These are phyloP conservation scores for Tulasnella sp. DNA, from an alignment of 768 basidiomycete genomes.

Conservation along the genomic window DNA sequence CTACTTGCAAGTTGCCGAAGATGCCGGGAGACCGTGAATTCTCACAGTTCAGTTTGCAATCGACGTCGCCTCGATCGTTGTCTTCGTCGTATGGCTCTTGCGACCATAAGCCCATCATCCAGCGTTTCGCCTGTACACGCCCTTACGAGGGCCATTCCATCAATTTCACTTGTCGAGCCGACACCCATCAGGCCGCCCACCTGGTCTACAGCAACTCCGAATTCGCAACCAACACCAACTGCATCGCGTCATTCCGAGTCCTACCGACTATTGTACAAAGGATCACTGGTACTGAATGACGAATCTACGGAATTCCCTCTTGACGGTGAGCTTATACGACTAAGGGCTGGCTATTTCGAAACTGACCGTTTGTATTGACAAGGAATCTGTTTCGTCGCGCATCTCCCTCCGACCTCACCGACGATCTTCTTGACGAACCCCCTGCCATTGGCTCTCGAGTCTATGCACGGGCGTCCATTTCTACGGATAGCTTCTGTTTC, in stretches of 20 bases:
- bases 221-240: conserved; percentile 7
- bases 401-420: conserved; percentile 9
- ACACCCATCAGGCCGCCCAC: not conserved
- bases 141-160: conserved; percentile 2
- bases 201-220: not conserved
- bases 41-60: not conserved
- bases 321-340: conserved; percentile 1
- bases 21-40: conserved; percentile 1
- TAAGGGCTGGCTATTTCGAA: not conserved
- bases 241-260: conserved; percentile 4
- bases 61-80: not conserved
- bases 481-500: conserved; percentile 4
- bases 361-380: not conserved
- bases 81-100: too few relatives aligned
- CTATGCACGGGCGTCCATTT: conserved; percentile 14
- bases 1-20: too few relatives aligned
- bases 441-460: conserved; percentile 14
- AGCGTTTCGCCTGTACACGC: not conserved
- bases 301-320: conserved; percentile 3
- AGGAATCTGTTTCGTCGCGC: conserved; percentile 16
- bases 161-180: conserved; percentile 2
- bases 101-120: too few relatives aligned
- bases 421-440: conserved; percentile 9
- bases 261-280: conserved; percentile 9
- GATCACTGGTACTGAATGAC: conserved; percentile 10